These are phyloP conservation scores for Microbotryomycetes sp. DNA, from an alignment of 1,284 basidiomycete species.

Conservation along the genomic window DNA sequence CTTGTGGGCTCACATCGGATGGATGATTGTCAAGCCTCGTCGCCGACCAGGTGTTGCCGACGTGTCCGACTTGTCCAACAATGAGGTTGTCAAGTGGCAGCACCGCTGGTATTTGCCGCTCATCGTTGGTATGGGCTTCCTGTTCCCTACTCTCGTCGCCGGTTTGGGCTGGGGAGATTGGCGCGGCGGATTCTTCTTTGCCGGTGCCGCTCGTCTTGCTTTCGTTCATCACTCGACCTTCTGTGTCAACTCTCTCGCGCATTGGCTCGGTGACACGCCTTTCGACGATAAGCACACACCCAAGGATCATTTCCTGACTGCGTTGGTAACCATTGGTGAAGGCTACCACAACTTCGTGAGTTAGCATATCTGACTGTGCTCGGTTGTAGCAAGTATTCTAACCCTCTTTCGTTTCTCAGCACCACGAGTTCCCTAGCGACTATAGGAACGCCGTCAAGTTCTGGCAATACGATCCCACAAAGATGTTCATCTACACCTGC, in stretches of 20 bases:
- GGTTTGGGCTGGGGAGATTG: slow-evolving; percentile 78
- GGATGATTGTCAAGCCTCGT: slow-evolving; percentile 88
- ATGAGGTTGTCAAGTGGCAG: slow-evolving; percentile 75
- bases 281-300: slow-evolving; percentile 91
- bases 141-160: slow-evolving; percentile 67
- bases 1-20: slow-evolving; percentile 71
- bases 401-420: slow-evolving; percentile 9
- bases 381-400: background rate
- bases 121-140: slow-evolving; percentile 63
- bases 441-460: slow-evolving; percentile 84
- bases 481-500: slow-evolving; percentile 79
- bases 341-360: slow-evolving; percentile 82
- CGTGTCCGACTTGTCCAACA: slow-evolving; percentile 72
- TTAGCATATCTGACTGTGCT: background rate
- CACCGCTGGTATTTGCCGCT: slow-evolving; percentile 69
- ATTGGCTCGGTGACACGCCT: slow-evolving; percentile 84
- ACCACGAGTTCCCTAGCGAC: slow-evolving; percentile 48
- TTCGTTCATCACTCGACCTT: slow-evolving; percentile 94
- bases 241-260: slow-evolving; percentile 90
- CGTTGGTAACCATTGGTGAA: slow-evolving; percentile 79
- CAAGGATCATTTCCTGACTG: slow-evolving; percentile 56
- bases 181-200: slow-evolving; percentile 75
- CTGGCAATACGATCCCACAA: slow-evolving; percentile 46
- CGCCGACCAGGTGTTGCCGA: slow-evolving; percentile 81
- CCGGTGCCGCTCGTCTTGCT: slow-evolving; percentile 68